phyloP scores from a whole-genome alignment of 768 basidiomycete genomes.

The Tylopilus vinaceipallidus region DNA sequence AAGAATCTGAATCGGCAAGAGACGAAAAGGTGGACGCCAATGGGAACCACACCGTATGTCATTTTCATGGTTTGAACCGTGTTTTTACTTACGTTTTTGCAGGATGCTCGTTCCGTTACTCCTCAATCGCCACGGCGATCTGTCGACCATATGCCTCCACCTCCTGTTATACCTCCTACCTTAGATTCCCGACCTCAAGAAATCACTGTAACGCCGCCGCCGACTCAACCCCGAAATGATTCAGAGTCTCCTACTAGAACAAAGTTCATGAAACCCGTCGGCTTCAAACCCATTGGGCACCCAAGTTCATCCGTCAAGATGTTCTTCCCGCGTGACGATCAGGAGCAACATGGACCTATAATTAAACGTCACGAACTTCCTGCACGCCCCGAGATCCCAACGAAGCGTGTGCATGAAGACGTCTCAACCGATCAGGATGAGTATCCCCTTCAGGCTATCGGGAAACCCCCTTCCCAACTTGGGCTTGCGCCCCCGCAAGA shows the following conservation, averaged over 20 bases:
- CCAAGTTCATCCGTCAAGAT: constrained; percentile 56
- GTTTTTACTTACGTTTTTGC: constrained; percentile 11
- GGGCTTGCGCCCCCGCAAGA: constrained; percentile 10
- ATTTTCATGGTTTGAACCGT: background rate
- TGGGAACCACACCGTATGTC: constrained; percentile 36
- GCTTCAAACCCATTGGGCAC: constrained; percentile 69
- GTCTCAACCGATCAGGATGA: constrained; percentile 20
- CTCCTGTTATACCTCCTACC: constrained; percentile 22
- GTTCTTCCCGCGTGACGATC: constrained; percentile 85
- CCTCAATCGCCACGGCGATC: constrained; percentile 23
- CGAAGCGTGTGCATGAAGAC: constrained; percentile 29
- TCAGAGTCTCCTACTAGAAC: constrained; percentile 19
- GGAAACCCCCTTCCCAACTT: constrained; percentile 2
- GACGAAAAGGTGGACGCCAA: constrained; percentile 39
- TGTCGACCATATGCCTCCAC: constrained; percentile 35
- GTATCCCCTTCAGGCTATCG: constrained; percentile 2
- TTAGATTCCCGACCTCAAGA: constrained; percentile 18
- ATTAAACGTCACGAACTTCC: constrained; percentile 16
- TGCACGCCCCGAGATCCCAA: constrained; percentile 25
- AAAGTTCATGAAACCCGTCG: constrained; percentile 38
- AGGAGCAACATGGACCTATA: constrained; percentile 41
- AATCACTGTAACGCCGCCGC: constrained; percentile 4
- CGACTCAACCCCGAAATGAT: constrained; percentile 16
- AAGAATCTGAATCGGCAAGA: constrained; percentile 26
- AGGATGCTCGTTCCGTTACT: constrained; percentile 21